Evolutionary conservation across 202 grass and related monocot species (phyloP), one percentile per base, ranked within the genome.

Genomic region (Musa balbisiana): DNA sequence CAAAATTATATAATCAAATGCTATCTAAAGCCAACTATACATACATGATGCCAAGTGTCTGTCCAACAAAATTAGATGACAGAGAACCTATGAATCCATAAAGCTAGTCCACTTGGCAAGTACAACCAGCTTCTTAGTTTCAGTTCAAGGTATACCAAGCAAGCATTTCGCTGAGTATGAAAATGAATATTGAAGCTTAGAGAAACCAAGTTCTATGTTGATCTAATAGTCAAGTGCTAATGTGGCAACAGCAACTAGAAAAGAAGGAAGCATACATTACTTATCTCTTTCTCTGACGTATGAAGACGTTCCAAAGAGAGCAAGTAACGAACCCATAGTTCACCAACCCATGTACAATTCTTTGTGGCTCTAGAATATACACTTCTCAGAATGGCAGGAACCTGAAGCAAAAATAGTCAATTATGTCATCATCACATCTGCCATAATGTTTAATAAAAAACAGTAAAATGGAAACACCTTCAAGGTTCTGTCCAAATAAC

Each of bases 321-420:
- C 80, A 94, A 71, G 71, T 94, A 87, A 43, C 20, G 85, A 23
- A 85, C 78, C 91, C 95, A 98, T 25, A 98, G 69, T 25, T 94
- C 95, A 81, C 86, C 75, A 82, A 98, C 80, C 94, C 95, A 98
- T 16, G 87, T 86, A 75, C 95, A 94, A 53, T 98, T 98, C 81
- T 87, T 88, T 17, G 91, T 94, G 10, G 88, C 95, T 86, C 88
- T 98, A 43, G 82, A 82, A 73, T 98, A 94, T 21, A 92, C 88
- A 82, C 65, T 92, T 84, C 79, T 98, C 1, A 89, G 43, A 81
- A 98, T 51, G 76, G 83, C 78, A 78, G 91, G 88, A 53, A 98
- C 88, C 91, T 98, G 76, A 55, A 70, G 33, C 33, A 90, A 25
- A 82, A 51, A 88, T 77, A 73, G 26, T 43, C 3, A 5, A 53